A percentile compares a stretch with the other conserved stretches of the same genome.
Conservation (phyloP, 306 rosid species). For the Vigna reflexopilosa region DNA sequence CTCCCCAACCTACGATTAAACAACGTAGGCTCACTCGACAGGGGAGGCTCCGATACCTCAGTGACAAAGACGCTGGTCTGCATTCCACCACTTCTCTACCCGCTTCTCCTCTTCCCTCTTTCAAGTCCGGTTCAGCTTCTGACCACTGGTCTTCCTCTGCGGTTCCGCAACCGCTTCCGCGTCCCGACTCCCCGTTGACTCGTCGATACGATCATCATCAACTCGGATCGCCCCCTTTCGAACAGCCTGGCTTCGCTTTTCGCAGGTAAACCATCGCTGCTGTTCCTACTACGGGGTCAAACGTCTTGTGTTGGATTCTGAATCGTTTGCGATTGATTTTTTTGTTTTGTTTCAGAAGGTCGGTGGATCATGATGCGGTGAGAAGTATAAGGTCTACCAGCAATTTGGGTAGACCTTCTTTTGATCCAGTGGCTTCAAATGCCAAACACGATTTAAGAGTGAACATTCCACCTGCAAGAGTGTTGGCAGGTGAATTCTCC, state of each 20-base stretch:
- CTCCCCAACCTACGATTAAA: constrained; percentile 36
- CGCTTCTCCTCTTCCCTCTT: constrained; percentile 60
- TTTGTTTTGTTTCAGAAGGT: constrained; percentile 51
- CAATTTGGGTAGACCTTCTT: constrained; percentile 43
- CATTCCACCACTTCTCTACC: constrained; percentile 41
- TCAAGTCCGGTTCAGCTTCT: constrained; percentile 74
- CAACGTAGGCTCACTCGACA: constrained; percentile 76
- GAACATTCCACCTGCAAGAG: constrained; percentile 40
- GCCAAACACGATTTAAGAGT: constrained; percentile 43
- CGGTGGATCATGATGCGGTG: constrained; percentile 43
- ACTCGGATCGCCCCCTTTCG: constrained; percentile 46
- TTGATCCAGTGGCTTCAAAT: constrained; percentile 41
- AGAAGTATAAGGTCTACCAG: constrained; percentile 43
- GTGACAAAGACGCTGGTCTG: constrained; percentile 50
- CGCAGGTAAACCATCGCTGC: constrained; percentile 48
- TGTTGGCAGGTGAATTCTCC: constrained; percentile 38
- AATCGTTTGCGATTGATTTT: not conserved
- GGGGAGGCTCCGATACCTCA: constrained; percentile 63
- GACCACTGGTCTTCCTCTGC: constrained; percentile 50
- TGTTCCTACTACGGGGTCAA: not conserved
- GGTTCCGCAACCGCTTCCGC: constrained; percentile 78
- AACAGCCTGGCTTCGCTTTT: constrained; percentile 28
- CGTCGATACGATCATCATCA: constrained; percentile 50
- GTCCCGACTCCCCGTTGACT: constrained; percentile 56
- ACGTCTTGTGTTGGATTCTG: not conserved